phyloP scores from a whole-genome alignment of 2,329 filamentous ascomycete species.

The Scleromitrula shiraiana region DNA sequence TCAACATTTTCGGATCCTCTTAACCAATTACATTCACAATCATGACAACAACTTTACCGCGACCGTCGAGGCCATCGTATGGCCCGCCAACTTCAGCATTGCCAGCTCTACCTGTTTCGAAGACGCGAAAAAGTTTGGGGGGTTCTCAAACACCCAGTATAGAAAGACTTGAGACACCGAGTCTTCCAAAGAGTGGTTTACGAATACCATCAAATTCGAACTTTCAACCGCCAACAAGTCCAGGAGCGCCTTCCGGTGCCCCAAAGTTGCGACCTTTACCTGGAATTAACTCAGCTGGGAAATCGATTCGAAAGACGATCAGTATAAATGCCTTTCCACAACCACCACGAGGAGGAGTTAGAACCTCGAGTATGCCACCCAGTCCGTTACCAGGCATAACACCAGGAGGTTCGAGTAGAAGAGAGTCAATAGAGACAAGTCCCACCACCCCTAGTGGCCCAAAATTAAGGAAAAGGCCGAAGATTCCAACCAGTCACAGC shows the following conservation, averaged over 20 bases:
- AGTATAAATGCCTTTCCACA: slow-evolving; percentile 94
- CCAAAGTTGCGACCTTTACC: slow-evolving; percentile 49
- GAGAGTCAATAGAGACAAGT: slow-evolving; percentile 22
- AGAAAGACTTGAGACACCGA: slow-evolving; percentile 26
- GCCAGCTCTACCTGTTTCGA: slow-evolving; percentile 65
- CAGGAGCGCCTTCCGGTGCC: slow-evolving; percentile 45
- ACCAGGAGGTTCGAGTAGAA: slow-evolving; percentile 17
- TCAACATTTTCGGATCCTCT: not conserved
- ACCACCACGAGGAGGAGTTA: slow-evolving; percentile 62
- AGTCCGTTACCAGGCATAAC: slow-evolving; percentile 45
- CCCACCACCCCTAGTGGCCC: slow-evolving; percentile 10
- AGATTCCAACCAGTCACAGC: slow-evolving; percentile 28
- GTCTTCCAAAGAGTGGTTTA: slow-evolving; percentile 46
- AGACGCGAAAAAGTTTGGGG: slow-evolving; percentile 60
- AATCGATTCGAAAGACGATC: slow-evolving; percentile 73
- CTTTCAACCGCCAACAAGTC: slow-evolving; percentile 40
- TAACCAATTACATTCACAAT: slow-evolving; percentile 4
- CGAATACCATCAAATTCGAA: slow-evolving; percentile 52
- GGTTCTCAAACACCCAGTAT: slow-evolving; percentile 34
- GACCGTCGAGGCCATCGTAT: slow-evolving; percentile 56
- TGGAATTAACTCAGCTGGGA: slow-evolving; percentile 51
- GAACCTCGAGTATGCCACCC: slow-evolving; percentile 52
- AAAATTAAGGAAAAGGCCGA: slow-evolving; percentile 24
- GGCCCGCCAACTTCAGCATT: slow-evolving; percentile 65
- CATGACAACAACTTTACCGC: slow-evolving; percentile 32